Conservation (phyloP, 116 monocot species). For the Zostera marina region DNA sequence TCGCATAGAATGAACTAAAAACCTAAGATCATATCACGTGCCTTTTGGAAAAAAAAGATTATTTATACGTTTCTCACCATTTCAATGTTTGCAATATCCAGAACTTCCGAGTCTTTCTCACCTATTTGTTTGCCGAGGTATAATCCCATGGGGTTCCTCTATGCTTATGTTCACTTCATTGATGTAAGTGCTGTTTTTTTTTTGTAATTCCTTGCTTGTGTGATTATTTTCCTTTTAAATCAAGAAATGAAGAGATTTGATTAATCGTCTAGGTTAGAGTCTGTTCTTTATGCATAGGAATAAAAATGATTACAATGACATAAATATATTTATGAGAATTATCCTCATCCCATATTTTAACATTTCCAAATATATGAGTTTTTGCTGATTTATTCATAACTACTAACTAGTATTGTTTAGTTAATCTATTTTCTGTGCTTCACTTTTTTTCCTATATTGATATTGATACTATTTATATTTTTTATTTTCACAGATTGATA, state of each 20-base stretch:
- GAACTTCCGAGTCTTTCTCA: slow-evolving; percentile 97
- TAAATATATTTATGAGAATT: too few species aligned
- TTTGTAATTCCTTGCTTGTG: too few species aligned
- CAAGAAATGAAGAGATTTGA: too few species aligned
- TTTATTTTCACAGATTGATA: slow-evolving; percentile 50
- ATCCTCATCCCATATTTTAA: too few species aligned
- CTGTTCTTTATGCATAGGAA: too few species aligned
- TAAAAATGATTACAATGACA: too few species aligned
- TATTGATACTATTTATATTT: neutral
- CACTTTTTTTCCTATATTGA: neutral
- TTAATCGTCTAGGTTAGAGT: too few species aligned
- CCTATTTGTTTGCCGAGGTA: slow-evolving; percentile 97
- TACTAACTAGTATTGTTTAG: too few species aligned
- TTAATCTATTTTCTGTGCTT: neutral
- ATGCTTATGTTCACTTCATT: slow-evolving; percentile 93
- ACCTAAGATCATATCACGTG: too few species aligned
- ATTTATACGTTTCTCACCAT: neutral
- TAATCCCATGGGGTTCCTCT: slow-evolving; percentile 91
- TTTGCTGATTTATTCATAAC: neutral
- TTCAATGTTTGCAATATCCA: slow-evolving; percentile 23
- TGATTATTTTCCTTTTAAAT: too few species aligned
- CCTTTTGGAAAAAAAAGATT: neutral
- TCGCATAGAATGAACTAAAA: too few species aligned
- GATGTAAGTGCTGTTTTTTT: slow-evolving; percentile 55
- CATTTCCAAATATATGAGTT: neutral